A percentile compares a stretch with the other conserved stretches of the same genome.
These are phyloP conservation scores for Ceratocystis ficicola DNA, from an alignment of 2,329 filamentous ascomycete species.

Conservation along the genomic window DNA sequence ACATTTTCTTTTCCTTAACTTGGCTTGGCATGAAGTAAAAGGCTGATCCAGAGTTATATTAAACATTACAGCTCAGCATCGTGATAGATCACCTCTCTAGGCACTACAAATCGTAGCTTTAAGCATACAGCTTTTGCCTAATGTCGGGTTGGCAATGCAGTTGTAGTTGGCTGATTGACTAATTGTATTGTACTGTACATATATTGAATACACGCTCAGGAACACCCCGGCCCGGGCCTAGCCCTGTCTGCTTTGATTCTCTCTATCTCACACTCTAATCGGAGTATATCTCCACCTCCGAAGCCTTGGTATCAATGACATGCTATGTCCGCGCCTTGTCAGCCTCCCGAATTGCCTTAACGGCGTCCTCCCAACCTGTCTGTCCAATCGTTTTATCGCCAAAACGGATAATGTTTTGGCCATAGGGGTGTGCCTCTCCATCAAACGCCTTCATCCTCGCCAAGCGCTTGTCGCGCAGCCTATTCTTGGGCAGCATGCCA, in stretches of 20 bases:
- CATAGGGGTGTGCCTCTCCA: slow-evolving; percentile 82
- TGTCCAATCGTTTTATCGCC: slow-evolving; percentile 45
- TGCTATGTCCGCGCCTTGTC: slow-evolving; percentile 41
- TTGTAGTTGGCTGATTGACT: no score
- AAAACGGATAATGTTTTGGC: slow-evolving; percentile 70
- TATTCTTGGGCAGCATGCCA: slow-evolving; percentile 97
- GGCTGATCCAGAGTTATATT: background rate
- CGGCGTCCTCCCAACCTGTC: slow-evolving; percentile 42
- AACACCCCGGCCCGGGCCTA: background rate
- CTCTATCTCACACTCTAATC: background rate
- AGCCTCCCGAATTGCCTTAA: slow-evolving; percentile 38
- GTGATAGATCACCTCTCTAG: no score
- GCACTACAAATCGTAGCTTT: no score
- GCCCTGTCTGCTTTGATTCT: slow-evolving; percentile 6
- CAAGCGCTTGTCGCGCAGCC: slow-evolving; percentile 75
- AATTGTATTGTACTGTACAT: slow-evolving; percentile 19
- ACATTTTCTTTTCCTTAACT: background rate
- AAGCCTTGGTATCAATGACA: background rate
- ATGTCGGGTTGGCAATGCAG: no score
- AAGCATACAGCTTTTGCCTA: no score
- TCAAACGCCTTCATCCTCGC: slow-evolving; percentile 91
- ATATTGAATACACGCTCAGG: slow-evolving; percentile 21
- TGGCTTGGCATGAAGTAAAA: background rate
- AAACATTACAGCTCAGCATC: no score
- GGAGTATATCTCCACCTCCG: background rate